Base-by-base conservation (phyloP, 2,329 filamentous ascomycete species). In the Fusarium nisikadoi region DNA sequence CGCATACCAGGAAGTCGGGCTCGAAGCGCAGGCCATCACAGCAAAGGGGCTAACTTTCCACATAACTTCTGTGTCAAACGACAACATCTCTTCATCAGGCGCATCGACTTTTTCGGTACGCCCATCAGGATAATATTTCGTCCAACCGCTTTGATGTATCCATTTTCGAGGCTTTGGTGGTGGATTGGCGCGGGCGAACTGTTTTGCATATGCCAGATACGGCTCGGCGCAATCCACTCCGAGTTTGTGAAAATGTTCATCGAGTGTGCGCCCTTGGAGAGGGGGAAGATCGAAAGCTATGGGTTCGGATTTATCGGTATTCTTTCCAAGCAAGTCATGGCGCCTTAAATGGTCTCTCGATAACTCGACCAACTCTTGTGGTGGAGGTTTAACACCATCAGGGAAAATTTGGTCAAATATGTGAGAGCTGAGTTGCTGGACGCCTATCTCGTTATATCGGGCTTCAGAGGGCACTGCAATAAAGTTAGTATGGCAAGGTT, bases 21-120 rank as follows among this genome's bases (percentile, higher is more conserved):
- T 94, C 23, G 91, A 93, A 19, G 97, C 96, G 79, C 95, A 98
- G 27, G 97, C 96, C 94, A 99, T 98, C 63, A 97, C 94, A 1
- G 97, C 94, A 81, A 94, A 99, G 0, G 93, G 91, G 73, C 92
- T 95, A 79, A 96, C 90, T 80, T 97, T 97, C 89, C 92, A 99
- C 92, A 99, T 91, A 50, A 98, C 95, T 82, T 99, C 96, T 2
- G 95, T 97, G 82, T 99, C 96, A 76, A 99, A 99, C 41, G 93
- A 95, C 60, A 98, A 85, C 86, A 95, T 91, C 7, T 88, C 84
- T 79, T 96, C 95, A 68, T 95, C 87, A 0, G 97, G 96, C 14
- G 90, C 89, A 68, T 92, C 90, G 8, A 97, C 89, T 6, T 86
- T 80, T 79, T 96, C 93, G 20, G 87, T 87, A 17, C 84, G 86